Evolutionary conservation across 768 basidiomycete species (phyloP).

Genomic region (Nevesoporus exiguus): DNA sequence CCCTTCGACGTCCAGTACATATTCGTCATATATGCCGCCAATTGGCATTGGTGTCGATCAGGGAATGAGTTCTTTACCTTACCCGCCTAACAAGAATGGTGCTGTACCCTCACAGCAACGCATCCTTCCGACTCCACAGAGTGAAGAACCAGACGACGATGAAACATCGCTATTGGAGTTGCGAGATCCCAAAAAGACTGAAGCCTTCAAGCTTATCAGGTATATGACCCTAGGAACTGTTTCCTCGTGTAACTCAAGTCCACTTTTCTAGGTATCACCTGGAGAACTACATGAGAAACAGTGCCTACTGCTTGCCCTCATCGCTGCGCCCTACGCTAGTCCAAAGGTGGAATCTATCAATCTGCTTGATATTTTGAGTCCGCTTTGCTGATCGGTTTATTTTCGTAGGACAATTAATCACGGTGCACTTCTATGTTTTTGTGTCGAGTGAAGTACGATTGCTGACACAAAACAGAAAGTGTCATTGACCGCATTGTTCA

Average conservation of each 20-base stretch:
- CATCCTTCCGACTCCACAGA: slow-evolving; percentile 23
- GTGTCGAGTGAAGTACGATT: background rate
- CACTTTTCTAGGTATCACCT: slow-evolving; percentile 69
- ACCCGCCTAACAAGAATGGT: slow-evolving; percentile 36
- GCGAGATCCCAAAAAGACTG: slow-evolving; percentile 64
- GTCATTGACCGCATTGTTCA: slow-evolving; percentile 89
- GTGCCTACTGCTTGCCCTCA: slow-evolving; percentile 81
- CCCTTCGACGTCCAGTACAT: slow-evolving; percentile 31
- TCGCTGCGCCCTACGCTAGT: slow-evolving; percentile 86
- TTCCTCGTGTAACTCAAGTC: background rate
- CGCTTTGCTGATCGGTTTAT: slow-evolving; percentile 3
- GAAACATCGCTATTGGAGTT: slow-evolving; percentile 38
- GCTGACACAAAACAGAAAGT: slow-evolving; percentile 54
- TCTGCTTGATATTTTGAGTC: background rate
- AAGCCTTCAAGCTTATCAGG: slow-evolving; percentile 83
- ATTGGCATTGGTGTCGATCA: slow-evolving; percentile 59
- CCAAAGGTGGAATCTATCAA: slow-evolving; percentile 53
- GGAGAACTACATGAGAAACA: slow-evolving; percentile 84
- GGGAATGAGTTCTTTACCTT: slow-evolving; percentile 49
- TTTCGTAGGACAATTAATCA: slow-evolving; percentile 72
- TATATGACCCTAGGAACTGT: slow-evolving; percentile 32
- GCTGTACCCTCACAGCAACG: slow-evolving; percentile 24
- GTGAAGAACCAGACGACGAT: slow-evolving; percentile 51
- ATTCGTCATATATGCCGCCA: slow-evolving; percentile 49
- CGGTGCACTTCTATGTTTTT: slow-evolving; percentile 42